Evolutionary conservation across 257 asterid species (phyloP), one percentile per base, ranked within the genome.

Genomic region (Ophiorrhiza pumila): DNA sequence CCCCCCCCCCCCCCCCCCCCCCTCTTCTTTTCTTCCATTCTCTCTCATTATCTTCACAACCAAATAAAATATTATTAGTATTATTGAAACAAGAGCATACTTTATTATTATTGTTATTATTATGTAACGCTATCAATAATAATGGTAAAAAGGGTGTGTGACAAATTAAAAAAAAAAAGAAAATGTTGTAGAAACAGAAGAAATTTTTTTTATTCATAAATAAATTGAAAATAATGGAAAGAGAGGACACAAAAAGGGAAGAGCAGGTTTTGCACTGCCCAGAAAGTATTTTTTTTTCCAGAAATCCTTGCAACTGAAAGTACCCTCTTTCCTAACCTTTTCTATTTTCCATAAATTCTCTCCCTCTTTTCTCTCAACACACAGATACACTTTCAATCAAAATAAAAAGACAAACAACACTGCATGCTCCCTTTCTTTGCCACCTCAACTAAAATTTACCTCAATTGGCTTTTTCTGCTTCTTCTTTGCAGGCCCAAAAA

Each of bases 331-430:
- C n/a, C n/a, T n/a, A n/a, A 32, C 31, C 76, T 80, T 79, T 85
- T 84, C 86, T 86, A 50, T 34, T 84, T 83, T 79, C 96, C 88
- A 83, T 76, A 85, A 85, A 86, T 88, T 88, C 93, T 79, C 76
- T 72, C 69, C 69, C 79, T 65, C 31, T 17, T 50, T 62, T 72
- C 34, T 55, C 68, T 25, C 61, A n/a, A 43, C 49, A 18, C 71
- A 37, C 45, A 35, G n/a, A 53, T 9, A 25, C 47, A 4, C 32
- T 7, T 29, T 23, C 41, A 49, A n/a, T 35, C 18, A 46, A 35
- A 23, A 22, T 50, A 41, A 53, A 29, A 74, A 45, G 68, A 74
- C 80, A 76, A 70, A 71, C 60, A 76, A 76, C 80, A 52, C 72
- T 76, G 75, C 75, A 49, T 61, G 80, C 80, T 61, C 39, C 75